These are phyloP conservation scores for Marasmius sp. DNA, from an alignment of 1,284 basidiomycete species.

Conservation along the genomic window DNA sequence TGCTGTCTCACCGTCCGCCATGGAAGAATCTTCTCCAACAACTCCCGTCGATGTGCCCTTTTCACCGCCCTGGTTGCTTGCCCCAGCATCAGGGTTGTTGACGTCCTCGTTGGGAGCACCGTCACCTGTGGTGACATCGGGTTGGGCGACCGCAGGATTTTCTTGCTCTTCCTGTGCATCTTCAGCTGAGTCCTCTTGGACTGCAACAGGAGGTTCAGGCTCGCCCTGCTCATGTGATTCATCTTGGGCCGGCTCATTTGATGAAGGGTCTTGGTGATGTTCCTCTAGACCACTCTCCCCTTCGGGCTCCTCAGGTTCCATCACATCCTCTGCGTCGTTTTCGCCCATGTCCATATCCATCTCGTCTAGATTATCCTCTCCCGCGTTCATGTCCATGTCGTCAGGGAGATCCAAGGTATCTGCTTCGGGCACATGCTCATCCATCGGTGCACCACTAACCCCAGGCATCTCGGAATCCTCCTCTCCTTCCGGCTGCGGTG, in stretches of 20 bases:
- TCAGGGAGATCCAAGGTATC: constrained; percentile 85
- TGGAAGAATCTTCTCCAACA: constrained; percentile 24
- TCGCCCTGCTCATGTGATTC: constrained; percentile 14
- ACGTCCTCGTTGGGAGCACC: constrained; percentile 31
- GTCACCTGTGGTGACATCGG: constrained; percentile 39
- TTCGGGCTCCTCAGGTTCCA: constrained; percentile 35
- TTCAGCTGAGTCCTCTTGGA: constrained; percentile 26
- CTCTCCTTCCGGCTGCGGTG: constrained; percentile 31
- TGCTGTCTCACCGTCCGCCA: constrained; percentile 11
- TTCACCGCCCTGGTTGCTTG: constrained; percentile 31
- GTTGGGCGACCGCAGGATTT: constrained; percentile 31
- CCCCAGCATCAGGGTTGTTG: constrained; percentile 25
- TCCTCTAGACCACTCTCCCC: constrained; percentile 25
- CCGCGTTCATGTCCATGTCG: constrained; percentile 68
- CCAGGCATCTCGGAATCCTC: constrained; percentile 44
- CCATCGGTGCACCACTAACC: constrained; percentile 64
- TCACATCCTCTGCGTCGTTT: constrained; percentile 28
- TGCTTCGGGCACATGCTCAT: constrained; percentile 72
- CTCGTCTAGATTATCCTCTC: constrained; percentile 33
- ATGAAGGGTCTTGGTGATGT: constrained; percentile 15
- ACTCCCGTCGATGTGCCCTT: constrained; percentile 29
- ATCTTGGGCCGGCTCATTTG: constrained; percentile 20
- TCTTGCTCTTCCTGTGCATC: constrained; percentile 25
- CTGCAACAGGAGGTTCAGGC: constrained; percentile 15
- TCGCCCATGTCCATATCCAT: constrained; percentile 4